These are phyloP conservation scores for Agaricus blazei DNA, from an alignment of 768 basidiomycete genomes.

Conservation along the genomic window DNA sequence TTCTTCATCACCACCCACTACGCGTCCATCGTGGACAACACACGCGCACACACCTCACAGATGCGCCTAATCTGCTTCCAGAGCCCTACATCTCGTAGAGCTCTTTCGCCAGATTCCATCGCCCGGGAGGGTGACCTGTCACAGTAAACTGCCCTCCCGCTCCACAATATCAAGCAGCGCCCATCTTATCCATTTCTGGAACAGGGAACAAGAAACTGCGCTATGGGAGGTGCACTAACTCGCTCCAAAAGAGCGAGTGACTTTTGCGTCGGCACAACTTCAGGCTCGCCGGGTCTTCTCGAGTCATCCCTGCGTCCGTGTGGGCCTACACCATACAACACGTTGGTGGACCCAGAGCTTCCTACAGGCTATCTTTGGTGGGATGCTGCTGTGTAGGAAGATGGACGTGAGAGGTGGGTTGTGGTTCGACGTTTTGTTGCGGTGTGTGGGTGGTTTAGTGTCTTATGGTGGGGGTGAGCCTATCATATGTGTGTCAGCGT, in stretches of 20 bases:
- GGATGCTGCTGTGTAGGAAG: not conserved
- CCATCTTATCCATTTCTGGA: constrained; percentile 6
- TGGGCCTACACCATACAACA: not conserved
- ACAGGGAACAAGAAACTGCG: not conserved
- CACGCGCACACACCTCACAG: not conserved
- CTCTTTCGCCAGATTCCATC: constrained; percentile 1
- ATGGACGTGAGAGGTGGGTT: not conserved
- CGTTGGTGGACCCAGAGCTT: not conserved
- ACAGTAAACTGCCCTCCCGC: constrained; percentile 4
- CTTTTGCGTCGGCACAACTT: not conserved
- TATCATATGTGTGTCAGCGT: not conserved
- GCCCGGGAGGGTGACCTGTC: constrained; percentile 5
- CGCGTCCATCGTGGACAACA: not conserved
- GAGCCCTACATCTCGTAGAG: not conserved
- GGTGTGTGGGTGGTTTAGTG: not conserved
- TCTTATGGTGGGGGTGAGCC: not conserved
- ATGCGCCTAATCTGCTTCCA: constrained; percentile 1
- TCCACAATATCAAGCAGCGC: not conserved
- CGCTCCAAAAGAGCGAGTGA: not conserved
- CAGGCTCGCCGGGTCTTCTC: constrained; percentile 3
- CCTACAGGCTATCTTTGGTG: constrained; percentile 1
- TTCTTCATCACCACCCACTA: too few species aligned
- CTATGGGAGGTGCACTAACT: not conserved
- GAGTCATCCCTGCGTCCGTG: not conserved
- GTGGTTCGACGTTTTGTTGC: constrained; percentile 1